phyloP scores from a whole-genome alignment of 2,329 filamentous ascomycete genomes.

The Fusarium brachygibbosum region DNA sequence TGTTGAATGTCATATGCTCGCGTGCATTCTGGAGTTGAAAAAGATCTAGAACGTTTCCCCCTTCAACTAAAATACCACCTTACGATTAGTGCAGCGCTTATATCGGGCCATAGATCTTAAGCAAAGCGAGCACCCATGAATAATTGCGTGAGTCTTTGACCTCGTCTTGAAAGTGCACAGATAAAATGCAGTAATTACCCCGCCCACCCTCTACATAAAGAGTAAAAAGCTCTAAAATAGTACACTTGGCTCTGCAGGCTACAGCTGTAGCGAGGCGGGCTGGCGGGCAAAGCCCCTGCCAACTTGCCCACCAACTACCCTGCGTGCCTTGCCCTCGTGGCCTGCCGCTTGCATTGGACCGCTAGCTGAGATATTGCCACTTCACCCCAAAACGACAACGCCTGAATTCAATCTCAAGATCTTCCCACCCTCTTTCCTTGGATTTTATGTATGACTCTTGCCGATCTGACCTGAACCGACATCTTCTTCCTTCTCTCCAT shows the following conservation, averaged over 20 bases:
- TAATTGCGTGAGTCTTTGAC: background rate
- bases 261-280: constrained; percentile 3
- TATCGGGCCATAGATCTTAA: constrained; percentile 2
- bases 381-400: constrained; percentile 20
- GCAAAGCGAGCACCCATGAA: background rate
- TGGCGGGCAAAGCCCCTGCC: constrained; percentile 21
- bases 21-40: background rate
- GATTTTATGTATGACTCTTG: constrained; percentile 26
- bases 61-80: background rate
- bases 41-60: background rate
- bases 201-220: constrained; percentile 31
- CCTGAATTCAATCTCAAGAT: constrained; percentile 30
- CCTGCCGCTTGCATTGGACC: constrained; percentile 20
- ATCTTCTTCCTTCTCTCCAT: constrained; percentile 12
- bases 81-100: constrained; percentile 17
- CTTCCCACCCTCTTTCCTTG: constrained; percentile 35
- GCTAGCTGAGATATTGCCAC: constrained; percentile 33
- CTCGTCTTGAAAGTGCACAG: background rate
- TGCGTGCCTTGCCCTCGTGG: constrained; percentile 41
- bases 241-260: constrained; percentile 20
- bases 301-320: constrained; percentile 19
- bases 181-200: background rate
- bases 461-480: constrained; percentile 21
- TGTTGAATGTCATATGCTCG: constrained; percentile 13
- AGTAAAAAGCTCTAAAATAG: constrained; percentile 26